Evolutionary conservation across 495 filamentous ascomycete genomes (phyloP).

Genomic region (Parathielavia hyrcaniae): DNA sequence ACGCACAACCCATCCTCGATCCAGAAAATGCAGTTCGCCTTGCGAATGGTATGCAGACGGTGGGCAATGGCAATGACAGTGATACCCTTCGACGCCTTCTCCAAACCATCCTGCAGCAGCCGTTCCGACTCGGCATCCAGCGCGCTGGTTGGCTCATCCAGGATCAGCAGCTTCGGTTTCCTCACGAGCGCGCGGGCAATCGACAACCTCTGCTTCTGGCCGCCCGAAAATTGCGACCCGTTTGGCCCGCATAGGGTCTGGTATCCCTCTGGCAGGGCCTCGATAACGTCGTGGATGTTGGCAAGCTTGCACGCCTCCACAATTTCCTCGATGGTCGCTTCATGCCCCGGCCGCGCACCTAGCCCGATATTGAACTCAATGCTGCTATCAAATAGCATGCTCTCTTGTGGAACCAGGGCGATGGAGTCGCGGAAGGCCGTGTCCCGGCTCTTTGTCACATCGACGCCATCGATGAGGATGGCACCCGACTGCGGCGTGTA

Average conservation of each 20-base stretch:
- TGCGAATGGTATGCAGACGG: conserved; percentile 64
- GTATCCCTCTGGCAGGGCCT: conserved; percentile 54
- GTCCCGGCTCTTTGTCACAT: conserved; percentile 41
- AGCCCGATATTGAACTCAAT: conserved; percentile 53
- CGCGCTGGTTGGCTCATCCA: conserved; percentile 82
- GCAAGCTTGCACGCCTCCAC: conserved; percentile 52
- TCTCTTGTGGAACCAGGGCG: conserved; percentile 59
- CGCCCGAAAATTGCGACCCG: conserved; percentile 47
- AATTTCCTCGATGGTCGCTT: conserved; percentile 46
- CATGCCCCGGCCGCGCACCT: conserved; percentile 40
- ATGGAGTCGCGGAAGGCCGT: conserved; percentile 48
- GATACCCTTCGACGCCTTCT: conserved; percentile 60
- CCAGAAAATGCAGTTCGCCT: conserved; percentile 70
- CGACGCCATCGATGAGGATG: conserved; percentile 48
- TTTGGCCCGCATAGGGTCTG: conserved; percentile 52
- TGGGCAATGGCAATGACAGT: conserved; percentile 85
- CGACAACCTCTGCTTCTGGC: conserved; percentile 62
- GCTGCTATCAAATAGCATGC: conserved; percentile 46
- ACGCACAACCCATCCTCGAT: conserved; percentile 62
- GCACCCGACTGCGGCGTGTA: conserved; percentile 52
- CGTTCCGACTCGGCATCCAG: conserved; percentile 67
- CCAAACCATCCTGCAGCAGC: conserved; percentile 64
- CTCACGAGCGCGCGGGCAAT: conserved; percentile 75
- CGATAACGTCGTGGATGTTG: conserved; percentile 55
- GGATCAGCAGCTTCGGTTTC: conserved; percentile 70